Evolutionary conservation across 305 asterid species (phyloP).

Genomic region (Fraxinus paxiana): DNA sequence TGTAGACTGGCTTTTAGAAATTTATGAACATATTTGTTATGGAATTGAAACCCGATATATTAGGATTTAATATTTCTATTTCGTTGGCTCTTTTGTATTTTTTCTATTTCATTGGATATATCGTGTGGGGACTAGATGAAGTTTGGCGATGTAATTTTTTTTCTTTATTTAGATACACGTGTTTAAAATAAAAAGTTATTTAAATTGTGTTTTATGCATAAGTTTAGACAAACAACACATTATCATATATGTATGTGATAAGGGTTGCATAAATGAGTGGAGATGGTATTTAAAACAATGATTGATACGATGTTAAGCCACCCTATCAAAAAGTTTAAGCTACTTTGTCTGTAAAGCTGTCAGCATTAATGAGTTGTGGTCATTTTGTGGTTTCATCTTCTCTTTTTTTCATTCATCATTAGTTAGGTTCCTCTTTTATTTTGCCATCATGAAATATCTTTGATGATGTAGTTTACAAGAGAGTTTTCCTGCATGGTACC

Average conservation of each 20-base stretch:
- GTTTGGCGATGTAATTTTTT: neutral
- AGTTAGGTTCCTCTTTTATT: neutral
- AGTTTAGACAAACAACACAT: neutral
- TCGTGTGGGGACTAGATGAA: neutral
- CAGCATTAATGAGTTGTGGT: neutral
- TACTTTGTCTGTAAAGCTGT: neutral
- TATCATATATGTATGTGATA: neutral
- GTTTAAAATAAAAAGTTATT: neutral
- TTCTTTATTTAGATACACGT: neutral
- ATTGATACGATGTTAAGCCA: neutral
- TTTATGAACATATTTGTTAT: neutral
- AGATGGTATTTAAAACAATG: neutral
- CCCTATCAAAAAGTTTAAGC: neutral
- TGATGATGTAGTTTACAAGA: neutral
- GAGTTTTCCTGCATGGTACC: neutral
- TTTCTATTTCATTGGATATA: neutral
- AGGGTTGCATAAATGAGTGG: neutral
- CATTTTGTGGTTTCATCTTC: neutral
- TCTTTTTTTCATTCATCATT: neutral
- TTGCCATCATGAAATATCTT: neutral
- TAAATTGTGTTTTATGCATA: neutral
- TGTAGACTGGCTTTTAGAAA: neutral
- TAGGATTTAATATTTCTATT: neutral
- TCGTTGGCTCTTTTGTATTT: neutral
- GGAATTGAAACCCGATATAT: neutral